Conservation (phyloP, 78 protist species). For the Dictyostelium firmibasis region DNA sequence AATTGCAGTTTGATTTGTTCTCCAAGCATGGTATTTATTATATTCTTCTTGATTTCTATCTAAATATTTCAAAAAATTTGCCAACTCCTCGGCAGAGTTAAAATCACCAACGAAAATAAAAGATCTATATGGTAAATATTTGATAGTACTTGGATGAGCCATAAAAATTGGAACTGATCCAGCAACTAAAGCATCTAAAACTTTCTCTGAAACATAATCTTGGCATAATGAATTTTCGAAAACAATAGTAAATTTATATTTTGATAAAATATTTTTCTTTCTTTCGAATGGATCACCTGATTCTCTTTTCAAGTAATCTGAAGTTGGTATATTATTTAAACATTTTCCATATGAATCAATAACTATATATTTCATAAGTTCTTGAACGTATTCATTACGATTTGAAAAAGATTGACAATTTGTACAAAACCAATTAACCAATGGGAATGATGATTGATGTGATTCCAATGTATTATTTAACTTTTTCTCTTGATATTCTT, state of each 20-base stretch:
- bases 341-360: background rate
- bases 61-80: constrained; percentile 8
- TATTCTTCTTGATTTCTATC: constrained; percentile 20
- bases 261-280: background rate
- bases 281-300: background rate
- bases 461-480: background rate
- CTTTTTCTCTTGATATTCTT: background rate
- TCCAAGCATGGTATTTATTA: constrained; percentile 17
- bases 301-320: background rate
- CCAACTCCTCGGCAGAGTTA: background rate
- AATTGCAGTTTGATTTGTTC: background rate
- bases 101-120: constrained; percentile 49
- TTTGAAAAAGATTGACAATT: background rate
- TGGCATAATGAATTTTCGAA: constrained; percentile 15
- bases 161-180: constrained; percentile 23
- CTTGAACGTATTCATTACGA: background rate
- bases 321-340: background rate
- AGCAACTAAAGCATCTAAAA: background rate
- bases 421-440: background rate
- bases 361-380: background rate
- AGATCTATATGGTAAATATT: background rate
- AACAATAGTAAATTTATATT: constrained; percentile 29
- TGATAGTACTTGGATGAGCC: background rate
- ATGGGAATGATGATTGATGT: background rate
- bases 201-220: constrained; percentile 30